Evolutionary conservation across 345 rosid genomes (phyloP).

Genomic region (Erodium maritimum): DNA sequence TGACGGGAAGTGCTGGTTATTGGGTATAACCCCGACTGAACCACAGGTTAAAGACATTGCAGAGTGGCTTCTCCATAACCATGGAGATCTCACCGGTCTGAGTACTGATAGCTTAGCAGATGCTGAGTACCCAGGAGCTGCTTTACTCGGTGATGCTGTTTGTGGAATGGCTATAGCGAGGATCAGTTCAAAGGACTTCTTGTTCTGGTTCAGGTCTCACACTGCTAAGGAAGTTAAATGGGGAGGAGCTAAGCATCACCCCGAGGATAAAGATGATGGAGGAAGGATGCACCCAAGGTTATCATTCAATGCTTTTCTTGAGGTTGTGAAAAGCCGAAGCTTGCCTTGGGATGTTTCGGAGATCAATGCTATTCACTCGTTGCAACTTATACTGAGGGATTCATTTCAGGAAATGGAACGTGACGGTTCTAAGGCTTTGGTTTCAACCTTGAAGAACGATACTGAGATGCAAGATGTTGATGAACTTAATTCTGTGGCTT

Average conservation of each 20-base stretch:
- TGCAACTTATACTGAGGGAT: constrained; percentile 67
- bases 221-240: constrained; percentile 66
- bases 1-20: constrained; percentile 48
- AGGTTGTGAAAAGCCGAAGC: constrained; percentile 66
- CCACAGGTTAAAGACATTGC: constrained; percentile 53
- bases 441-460: constrained; percentile 15
- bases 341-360: constrained; percentile 75
- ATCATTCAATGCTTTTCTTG: constrained; percentile 72
- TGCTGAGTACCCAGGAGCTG: constrained; percentile 63
- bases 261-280: constrained; percentile 45
- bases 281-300: constrained; percentile 73
- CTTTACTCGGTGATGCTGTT: constrained; percentile 58
- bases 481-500: constrained; percentile 57
- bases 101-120: constrained; percentile 64
- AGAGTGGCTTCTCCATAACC: constrained; percentile 48
- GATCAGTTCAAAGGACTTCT: constrained; percentile 51
- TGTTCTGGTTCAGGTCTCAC: constrained; percentile 89
- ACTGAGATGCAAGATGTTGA: constrained; percentile 26
- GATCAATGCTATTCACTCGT: constrained; percentile 70
- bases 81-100: constrained; percentile 63
- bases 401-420: constrained; percentile 32
- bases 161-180: constrained; percentile 81
- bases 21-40: constrained; percentile 73
- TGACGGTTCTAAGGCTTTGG: constrained; percentile 26
- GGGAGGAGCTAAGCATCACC: constrained; percentile 88